Evolutionary conservation across 768 basidiomycete species (phyloP), one percentile per base, ranked within the genome.

Genomic region (Auricularia sp.): DNA sequence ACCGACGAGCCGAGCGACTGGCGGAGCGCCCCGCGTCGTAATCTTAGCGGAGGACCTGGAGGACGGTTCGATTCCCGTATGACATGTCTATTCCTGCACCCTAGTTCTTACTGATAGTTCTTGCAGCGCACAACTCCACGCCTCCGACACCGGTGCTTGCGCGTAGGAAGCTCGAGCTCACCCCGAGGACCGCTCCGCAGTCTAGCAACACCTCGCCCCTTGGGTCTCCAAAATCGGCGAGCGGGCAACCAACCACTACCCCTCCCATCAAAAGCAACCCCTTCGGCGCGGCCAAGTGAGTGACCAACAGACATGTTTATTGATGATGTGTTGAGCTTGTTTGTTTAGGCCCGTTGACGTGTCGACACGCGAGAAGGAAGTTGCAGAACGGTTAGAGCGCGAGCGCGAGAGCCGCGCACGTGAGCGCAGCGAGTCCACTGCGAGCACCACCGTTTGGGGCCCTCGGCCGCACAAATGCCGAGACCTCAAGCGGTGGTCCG

Each of bases 261-360:
- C 72, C 79, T 42, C 77, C 84, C 42, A 72, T 88, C 66, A 75
- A 72, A 67, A 67, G 78, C 4, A 94, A 82, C 73, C 95, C 95
- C 5, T 98, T 98, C 71, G 97, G 96, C 61, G 81, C 82, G 63
- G 96, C 96, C 42, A 88, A 78, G 90, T 91, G 69, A 61, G 83
- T 62, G 3, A 14, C 24, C 29, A 29, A 29, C 29, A 29, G 29
- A 29, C 29, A 29, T 29, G 29, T 29, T 59, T 14, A 6, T 29
- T 24, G 7, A 34, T 59, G 24, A 29, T n/a, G 54, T 56, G 10
- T 24, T 29, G 56, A 8, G 33, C 6, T 29, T 59, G 56, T 24
- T 59, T 24, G 21, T 29, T 59, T 35, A 92, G 90, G 70, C 94
- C 96, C 13, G 89, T 98, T 24, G 94, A 98, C 73, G 86, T 89